Evolutionary conservation across 2,329 filamentous ascomycete species (phyloP).

Genomic region (Cercospora zeina): DNA sequence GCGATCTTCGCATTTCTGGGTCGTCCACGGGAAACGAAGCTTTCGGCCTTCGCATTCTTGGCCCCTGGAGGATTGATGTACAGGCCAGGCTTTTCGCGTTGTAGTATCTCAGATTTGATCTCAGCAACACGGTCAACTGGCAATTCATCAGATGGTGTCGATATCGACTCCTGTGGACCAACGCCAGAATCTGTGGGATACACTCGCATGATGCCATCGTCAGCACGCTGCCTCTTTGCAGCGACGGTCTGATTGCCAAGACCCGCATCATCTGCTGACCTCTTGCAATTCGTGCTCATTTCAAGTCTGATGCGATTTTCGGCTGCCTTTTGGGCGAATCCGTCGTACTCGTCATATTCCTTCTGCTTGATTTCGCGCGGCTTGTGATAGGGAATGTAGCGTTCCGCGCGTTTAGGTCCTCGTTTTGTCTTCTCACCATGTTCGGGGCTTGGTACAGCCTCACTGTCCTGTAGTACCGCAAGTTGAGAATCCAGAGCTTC

Average conservation of each 20-base stretch:
- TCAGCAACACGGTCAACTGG: conserved; percentile 31
- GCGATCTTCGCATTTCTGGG: conserved; percentile 48
- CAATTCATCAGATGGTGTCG: conserved; percentile 4
- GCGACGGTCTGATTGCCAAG: neutral
- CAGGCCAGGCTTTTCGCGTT: conserved; percentile 42
- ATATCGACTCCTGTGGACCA: neutral
- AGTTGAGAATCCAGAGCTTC: conserved; percentile 2
- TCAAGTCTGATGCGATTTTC: conserved; percentile 22
- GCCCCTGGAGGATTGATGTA: conserved; percentile 51
- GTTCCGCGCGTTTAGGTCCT: neutral
- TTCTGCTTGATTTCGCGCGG: conserved; percentile 22
- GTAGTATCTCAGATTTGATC: conserved; percentile 37
- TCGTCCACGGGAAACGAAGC: conserved; percentile 40
- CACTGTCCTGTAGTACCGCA: neutral
- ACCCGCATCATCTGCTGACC: conserved; percentile 8
- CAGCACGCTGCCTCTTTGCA: conserved; percentile 9
- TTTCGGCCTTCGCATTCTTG: conserved; percentile 34
- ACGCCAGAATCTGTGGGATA: neutral
- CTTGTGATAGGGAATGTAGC: conserved; percentile 4
- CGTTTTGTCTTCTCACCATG: neutral
- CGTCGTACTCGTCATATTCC: conserved; percentile 30
- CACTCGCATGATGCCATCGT: neutral
- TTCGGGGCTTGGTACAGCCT: neutral
- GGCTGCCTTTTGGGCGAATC: conserved; percentile 20
- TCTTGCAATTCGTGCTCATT: conserved; percentile 17